These are phyloP conservation scores for Mycocentrospora acerina DNA, from an alignment of 2,329 filamentous ascomycete genomes.

Conservation along the genomic window DNA sequence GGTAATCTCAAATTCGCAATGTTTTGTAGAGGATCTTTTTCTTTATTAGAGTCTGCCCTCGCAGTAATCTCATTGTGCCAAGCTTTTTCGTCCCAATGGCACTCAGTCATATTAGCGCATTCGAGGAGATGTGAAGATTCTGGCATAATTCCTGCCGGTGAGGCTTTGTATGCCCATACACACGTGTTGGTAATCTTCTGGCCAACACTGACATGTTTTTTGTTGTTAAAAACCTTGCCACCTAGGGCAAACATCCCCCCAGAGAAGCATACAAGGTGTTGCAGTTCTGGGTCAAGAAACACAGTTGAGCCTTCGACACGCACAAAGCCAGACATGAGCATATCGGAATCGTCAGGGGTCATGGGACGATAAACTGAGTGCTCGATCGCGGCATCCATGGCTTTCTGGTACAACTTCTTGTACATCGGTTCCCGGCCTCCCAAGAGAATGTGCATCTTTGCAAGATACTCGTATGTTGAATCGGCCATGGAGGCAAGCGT, in stretches of 20 bases:
- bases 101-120: constrained; percentile 47
- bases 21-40: constrained; percentile 36
- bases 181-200: constrained; percentile 61
- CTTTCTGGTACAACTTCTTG: constrained; percentile 58
- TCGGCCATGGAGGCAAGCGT: constrained; percentile 43
- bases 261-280: constrained; percentile 62
- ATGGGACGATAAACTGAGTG: constrained; percentile 54
- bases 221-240: constrained; percentile 57
- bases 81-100: constrained; percentile 56
- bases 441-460: constrained; percentile 46
- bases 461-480: constrained; percentile 43
- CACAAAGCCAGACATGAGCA: constrained; percentile 50
- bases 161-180: constrained; percentile 62
- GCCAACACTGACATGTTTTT: constrained; percentile 57
- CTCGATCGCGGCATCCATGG: constrained; percentile 45
- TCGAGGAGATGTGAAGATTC: constrained; percentile 57
- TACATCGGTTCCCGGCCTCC: constrained; percentile 49
- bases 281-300: constrained; percentile 52
- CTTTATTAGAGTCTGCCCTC: constrained; percentile 21
- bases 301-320: constrained; percentile 34
- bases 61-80: constrained; percentile 49
- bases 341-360: constrained; percentile 47
- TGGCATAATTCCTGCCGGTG: constrained; percentile 62
- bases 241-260: constrained; percentile 65
- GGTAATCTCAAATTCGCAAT: constrained; percentile 45